phyloP scores from a whole-genome alignment of 768 basidiomycete genomes.

The Mycena amicta region DNA sequence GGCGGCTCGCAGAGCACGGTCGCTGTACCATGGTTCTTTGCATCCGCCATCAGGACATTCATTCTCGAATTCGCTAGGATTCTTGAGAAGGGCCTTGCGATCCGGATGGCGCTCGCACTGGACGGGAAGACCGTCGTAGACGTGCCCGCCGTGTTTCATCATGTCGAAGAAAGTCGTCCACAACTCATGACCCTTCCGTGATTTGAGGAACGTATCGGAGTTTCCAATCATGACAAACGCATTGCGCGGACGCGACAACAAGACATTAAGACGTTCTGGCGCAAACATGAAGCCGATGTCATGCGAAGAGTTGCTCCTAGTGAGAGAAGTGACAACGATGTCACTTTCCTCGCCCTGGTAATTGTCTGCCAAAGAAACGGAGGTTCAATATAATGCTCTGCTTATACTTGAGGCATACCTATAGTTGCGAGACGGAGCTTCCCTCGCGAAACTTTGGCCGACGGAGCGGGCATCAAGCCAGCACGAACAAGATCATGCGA shows the following conservation, averaged over 20 bases:
- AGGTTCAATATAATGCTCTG: too few relatives aligned
- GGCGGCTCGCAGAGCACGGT: neutral
- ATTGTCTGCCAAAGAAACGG: slow-evolving; percentile 52
- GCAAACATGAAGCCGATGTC: slow-evolving; percentile 76
- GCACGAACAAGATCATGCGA: slow-evolving; percentile 58
- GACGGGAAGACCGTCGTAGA: slow-evolving; percentile 63
- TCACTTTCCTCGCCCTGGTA: slow-evolving; percentile 79
- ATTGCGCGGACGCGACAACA: slow-evolving; percentile 69
- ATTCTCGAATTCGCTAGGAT: slow-evolving; percentile 50
- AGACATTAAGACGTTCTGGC: slow-evolving; percentile 69
- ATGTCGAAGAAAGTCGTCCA: slow-evolving; percentile 55
- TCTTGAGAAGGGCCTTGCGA: slow-evolving; percentile 38
- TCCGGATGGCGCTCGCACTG: slow-evolving; percentile 58
- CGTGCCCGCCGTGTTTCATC: slow-evolving; percentile 42
- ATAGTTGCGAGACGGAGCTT: slow-evolving; percentile 65
- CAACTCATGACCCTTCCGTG: slow-evolving; percentile 51
- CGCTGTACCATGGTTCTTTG: slow-evolving; percentile 54
- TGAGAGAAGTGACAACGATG: slow-evolving; percentile 64
- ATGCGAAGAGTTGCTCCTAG: slow-evolving; percentile 54
- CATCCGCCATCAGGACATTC: slow-evolving; percentile 68
- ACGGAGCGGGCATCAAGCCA: slow-evolving; percentile 47
- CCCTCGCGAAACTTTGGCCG: slow-evolving; percentile 44
- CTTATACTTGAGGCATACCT: too few relatives aligned
- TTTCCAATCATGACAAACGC: slow-evolving; percentile 71
- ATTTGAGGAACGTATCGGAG: slow-evolving; percentile 53